Evolutionary conservation across 116 monocot species (phyloP).

Genomic region (Cymodocea nodosa): DNA sequence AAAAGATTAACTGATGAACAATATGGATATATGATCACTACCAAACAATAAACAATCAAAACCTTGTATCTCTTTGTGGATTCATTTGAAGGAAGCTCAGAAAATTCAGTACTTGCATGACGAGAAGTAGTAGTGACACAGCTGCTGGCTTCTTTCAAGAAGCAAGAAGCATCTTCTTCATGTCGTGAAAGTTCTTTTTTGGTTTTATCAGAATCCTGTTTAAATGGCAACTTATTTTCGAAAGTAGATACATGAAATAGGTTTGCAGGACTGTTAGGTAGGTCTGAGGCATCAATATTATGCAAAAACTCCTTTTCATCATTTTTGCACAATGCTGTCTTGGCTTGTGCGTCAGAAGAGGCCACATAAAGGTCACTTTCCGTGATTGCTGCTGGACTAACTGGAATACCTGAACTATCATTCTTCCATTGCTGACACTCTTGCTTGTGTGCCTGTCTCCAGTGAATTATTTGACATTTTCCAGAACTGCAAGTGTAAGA

Average conservation of each 20-base stretch:
- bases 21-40: neutral
- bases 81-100: conserved; percentile 19
- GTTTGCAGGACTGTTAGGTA: conserved; percentile 14
- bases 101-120: conserved; percentile 1
- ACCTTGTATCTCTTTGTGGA: conserved; percentile 27
- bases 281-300: conserved; percentile 13
- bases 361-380: conserved; percentile 14
- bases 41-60: conserved; percentile 1
- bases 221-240: conserved; percentile 7
- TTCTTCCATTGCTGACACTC: conserved; percentile 52
- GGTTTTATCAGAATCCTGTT: conserved; percentile 12
- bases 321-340: conserved; percentile 13
- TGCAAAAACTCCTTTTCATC: conserved; percentile 16
- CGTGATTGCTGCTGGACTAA: conserved; percentile 4
- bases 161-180: conserved; percentile 15
- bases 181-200: conserved; percentile 18
- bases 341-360: conserved; percentile 12
- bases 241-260: conserved; percentile 8
- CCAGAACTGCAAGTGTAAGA: conserved; percentile 53
- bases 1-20: neutral
- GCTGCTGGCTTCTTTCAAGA: neutral
- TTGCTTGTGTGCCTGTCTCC: conserved; percentile 85
- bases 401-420: conserved; percentile 13
- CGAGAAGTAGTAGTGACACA: conserved; percentile 1
- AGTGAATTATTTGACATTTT: conserved; percentile 96